Evolutionary conservation across 495 filamentous ascomycete species (phyloP), one percentile per base, ranked within the genome.

Genomic region (Aspergillus olivimuriae): DNA sequence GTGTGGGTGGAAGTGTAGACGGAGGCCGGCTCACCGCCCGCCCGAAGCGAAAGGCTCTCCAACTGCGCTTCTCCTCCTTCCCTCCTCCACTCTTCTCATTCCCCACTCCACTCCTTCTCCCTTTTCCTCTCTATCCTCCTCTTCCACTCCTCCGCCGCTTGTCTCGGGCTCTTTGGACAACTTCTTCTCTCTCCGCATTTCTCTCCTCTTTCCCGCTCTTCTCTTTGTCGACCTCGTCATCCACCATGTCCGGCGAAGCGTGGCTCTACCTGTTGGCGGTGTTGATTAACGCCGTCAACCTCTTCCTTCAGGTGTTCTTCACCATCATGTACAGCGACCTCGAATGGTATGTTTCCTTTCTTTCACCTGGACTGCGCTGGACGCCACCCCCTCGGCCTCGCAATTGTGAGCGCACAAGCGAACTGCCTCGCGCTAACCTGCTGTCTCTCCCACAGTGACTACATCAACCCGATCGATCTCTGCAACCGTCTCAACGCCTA

Each of bases 401-500:
- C 18, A 41, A 39, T 34, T 21, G 31, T 38, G 21, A 18, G 18
- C 19, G 17, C 19, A 20, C 35, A 18, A 34, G 33, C 36, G 18
- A n/a, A 46, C 34, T 21, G 46, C 43, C 32, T 12, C 28, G 19
- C 35, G 57, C 57, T 54, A 60, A 53, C 48, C 47, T 23, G 35
- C 21, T 47, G 39, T 21, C 35, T 40, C 36, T 41, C 15, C 39
- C 24, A 34, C 56, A 95, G 91, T 73, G 94, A 99, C 73, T 99
- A 99, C 72, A 97, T 99, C 74, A 99, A 99, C 74, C 94, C 94
- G 12, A 97, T 97, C 76, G 94, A 99, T 61, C 90, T 99, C 51
- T 99, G 94, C 84, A 99, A 99, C 83, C 86, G 94, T 54, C 86
- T 99, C 51, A 99, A 99, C 75, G 89, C 89, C 65, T 97, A 99